phyloP scores from a whole-genome alignment of 768 basidiomycete genomes.

The Tricholoma sp. region DNA sequence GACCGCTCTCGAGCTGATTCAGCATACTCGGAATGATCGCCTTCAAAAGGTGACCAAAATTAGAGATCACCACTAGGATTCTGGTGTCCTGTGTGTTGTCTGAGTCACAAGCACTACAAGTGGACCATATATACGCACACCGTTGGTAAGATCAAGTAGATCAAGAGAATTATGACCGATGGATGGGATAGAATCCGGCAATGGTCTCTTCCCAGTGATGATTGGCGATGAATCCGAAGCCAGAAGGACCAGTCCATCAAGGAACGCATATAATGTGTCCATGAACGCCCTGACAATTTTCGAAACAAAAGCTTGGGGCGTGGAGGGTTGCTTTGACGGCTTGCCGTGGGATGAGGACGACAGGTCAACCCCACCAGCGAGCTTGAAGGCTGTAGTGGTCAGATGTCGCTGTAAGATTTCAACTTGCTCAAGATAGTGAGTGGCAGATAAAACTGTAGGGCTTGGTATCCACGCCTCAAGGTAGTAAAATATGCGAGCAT shows the following conservation, averaged over 20 bases:
- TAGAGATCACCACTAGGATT: slow-evolving; percentile 83
- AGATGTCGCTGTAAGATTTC: slow-evolving; percentile 79
- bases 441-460: slow-evolving; percentile 57
- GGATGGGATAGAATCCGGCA: slow-evolving; percentile 23
- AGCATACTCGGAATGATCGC: slow-evolving; percentile 75
- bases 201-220: slow-evolving; percentile 30
- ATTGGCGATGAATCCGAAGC: slow-evolving; percentile 67
- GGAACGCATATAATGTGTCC: slow-evolving; percentile 77
- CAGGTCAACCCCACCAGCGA: slow-evolving; percentile 73
- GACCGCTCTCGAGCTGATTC: slow-evolving; percentile 69
- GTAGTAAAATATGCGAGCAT: slow-evolving; percentile 75
- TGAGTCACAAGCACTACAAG: background rate
- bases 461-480: slow-evolving; percentile 84
- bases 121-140: slow-evolving; percentile 37
- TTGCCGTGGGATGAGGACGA: slow-evolving; percentile 44
- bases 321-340: slow-evolving; percentile 51
- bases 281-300: slow-evolving; percentile 85
- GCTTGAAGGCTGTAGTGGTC: slow-evolving; percentile 69
- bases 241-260: slow-evolving; percentile 81
- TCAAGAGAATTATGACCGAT: slow-evolving; percentile 47
- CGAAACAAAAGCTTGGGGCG: slow-evolving; percentile 58
- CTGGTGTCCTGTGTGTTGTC: slow-evolving; percentile 65
- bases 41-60: slow-evolving; percentile 73
- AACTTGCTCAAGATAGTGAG: slow-evolving; percentile 71
- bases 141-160: slow-evolving; percentile 55